Evolutionary conservation across 179 eudicot genomes (phyloP), one percentile per base, ranked within the genome.

Genomic region (Spergularia azorica): DNA sequence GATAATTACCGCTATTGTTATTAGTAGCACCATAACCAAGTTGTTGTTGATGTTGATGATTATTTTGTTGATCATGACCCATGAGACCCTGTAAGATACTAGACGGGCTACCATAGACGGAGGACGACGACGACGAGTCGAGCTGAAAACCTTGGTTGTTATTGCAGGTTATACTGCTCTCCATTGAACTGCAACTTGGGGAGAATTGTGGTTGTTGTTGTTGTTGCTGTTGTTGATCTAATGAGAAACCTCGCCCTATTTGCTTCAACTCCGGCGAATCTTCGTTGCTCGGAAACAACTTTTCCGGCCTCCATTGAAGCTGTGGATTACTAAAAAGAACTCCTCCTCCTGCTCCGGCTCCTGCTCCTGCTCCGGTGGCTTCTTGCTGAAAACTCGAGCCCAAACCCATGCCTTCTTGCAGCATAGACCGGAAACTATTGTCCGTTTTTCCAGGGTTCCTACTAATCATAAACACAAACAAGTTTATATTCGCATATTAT

Each of bases 41-140:
- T 46, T 56, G 81, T 13, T 59, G 80, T 10, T 67, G 32, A 26
- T 26, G 32, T 26, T 26, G 82, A 26, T 73, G 73, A 14, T 73
- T 81, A 4, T 80, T 81, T 2, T 79, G 88, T 18, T 87, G 89
- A 46, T 84, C 82, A 14, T 85, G 60, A 0, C 87, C 83, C 16
- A 93, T 66, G 9, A 85, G 79, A 38, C 97, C 93, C 82, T 90
- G 93, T 14, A 91, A 67, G 26, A 85, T 77, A 52, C 86, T 79
- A n/a, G 90, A 81, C 3, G 89, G 77, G 67, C 82, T 85, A 2
- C 88, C 89, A 59, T 85, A 86, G 15, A 78, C 82, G 6, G 83
- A 81, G 39, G 82, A 65, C 0, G 82, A 73, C 1, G 86, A 75
- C 5, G 86, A 73, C 0, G 87, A 84, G 63, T 88, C 95, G 79